phyloP scores from a whole-genome alignment of 2,329 filamentous ascomycete genomes.

The Thermomyces lanuginosus region DNA sequence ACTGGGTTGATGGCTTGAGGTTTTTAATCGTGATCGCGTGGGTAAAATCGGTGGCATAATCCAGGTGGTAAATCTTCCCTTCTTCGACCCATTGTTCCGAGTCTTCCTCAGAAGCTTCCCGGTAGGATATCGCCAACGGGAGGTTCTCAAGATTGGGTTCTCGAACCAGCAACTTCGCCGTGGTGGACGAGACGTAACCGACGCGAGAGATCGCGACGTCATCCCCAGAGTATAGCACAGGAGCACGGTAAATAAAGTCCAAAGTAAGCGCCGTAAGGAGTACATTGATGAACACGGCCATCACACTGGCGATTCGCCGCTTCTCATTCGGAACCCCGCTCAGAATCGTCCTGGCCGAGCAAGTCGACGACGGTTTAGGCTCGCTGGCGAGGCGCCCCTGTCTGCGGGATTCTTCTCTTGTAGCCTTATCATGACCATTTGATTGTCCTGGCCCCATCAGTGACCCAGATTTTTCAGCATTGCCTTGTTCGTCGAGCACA shows the following conservation, averaged over 20 bases:
- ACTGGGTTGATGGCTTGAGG: conserved; percentile 53
- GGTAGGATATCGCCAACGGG: conserved; percentile 55
- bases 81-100: conserved; percentile 44
- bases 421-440: too few relatives aligned
- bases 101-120: conserved; percentile 19
- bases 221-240: conserved; percentile 50
- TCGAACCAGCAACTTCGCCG: conserved; percentile 66
- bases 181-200: conserved; percentile 67
- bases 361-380: conserved; percentile 5
- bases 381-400: too few relatives aligned
- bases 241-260: conserved; percentile 64
- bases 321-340: conserved; percentile 59
- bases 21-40: conserved; percentile 50
- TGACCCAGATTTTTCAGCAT: too few relatives aligned
- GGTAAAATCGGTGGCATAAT: conserved; percentile 70
- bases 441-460: too few relatives aligned
- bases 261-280: conserved; percentile 50
- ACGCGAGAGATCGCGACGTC: conserved; percentile 74
- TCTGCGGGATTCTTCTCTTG: too few relatives aligned
- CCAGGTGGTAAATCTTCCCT: conserved; percentile 48
- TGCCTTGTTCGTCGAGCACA: too few relatives aligned
- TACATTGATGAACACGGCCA: conserved; percentile 58
- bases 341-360: conserved; percentile 46
- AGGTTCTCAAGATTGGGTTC: conserved; percentile 63
- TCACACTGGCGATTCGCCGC: conserved; percentile 47